Evolutionary conservation across 768 basidiomycete genomes (phyloP).

Genomic region (Lentinula raphanica): DNA sequence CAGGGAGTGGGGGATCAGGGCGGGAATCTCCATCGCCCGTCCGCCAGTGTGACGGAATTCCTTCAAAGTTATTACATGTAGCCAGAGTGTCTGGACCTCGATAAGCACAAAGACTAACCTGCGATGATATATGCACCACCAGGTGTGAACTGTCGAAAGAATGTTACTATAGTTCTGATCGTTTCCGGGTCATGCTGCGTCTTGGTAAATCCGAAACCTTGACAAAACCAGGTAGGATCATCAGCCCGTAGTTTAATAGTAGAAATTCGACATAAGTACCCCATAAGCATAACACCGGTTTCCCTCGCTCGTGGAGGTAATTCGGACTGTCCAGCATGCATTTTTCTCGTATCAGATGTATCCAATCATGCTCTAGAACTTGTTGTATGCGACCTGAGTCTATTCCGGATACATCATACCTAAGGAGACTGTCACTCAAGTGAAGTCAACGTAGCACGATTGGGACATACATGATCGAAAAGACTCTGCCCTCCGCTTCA

Average conservation of each 20-base stretch:
- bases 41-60: slow-evolving; percentile 72
- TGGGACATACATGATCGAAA: slow-evolving; percentile 72
- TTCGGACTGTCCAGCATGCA: too few relatives aligned
- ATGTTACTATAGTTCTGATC: slow-evolving; percentile 47
- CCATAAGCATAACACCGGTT: too few relatives aligned
- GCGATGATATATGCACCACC: slow-evolving; percentile 71
- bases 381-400: slow-evolving; percentile 60
- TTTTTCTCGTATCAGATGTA: too few relatives aligned
- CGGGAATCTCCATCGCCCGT: slow-evolving; percentile 66
- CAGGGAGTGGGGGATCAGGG: slow-evolving; percentile 54
- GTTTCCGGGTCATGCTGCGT: slow-evolving; percentile 56
- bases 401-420: slow-evolving; percentile 82
- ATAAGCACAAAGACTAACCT: not conserved
- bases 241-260: not conserved
- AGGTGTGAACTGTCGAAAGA: slow-evolving; percentile 55
- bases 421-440: slow-evolving; percentile 25
- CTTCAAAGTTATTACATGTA: slow-evolving; percentile 26
- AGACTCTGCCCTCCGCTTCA: slow-evolving; percentile 75
- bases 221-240: not conserved
- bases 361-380: slow-evolving; percentile 69
- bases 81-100: too few relatives aligned
- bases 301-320: too few relatives aligned
- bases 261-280: not conserved
- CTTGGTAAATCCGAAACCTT: slow-evolving; percentile 66
- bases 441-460: not conserved